Percentiles rank a stretch among this genome's conserved stretches.
These are phyloP conservation scores for Populus davidiana DNA, from an alignment of 345 rosid genomes.

Conservation along the genomic window DNA sequence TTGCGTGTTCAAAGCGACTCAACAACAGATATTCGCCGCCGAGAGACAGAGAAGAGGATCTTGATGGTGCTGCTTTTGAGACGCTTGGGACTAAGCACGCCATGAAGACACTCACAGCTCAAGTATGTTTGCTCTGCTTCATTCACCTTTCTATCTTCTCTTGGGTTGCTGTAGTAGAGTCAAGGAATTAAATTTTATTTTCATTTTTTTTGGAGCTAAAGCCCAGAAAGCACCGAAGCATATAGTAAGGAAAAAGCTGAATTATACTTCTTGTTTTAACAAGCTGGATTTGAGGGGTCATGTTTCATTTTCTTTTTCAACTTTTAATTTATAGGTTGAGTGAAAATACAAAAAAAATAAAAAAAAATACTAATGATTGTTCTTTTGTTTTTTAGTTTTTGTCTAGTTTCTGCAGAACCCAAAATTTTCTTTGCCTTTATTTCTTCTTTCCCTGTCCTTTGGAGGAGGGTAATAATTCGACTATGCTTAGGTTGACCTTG, in stretches of 20 bases:
- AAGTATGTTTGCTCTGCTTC: conserved; percentile 34
- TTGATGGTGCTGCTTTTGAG: conserved; percentile 35
- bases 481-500: too few species aligned
- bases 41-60: conserved; percentile 38
- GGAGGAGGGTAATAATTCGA: not conserved
- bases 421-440: not conserved
- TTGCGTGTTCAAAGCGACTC: conserved; percentile 79
- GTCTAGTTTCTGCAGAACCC: conserved; percentile 2
- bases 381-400: conserved; percentile 9
- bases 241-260: not conserved
- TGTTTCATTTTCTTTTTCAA: not conserved
- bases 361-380: not conserved
- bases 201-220: conserved; percentile 7
- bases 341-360: not conserved
- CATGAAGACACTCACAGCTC: conserved; percentile 68
- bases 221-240: not conserved
- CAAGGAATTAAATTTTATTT: conserved; percentile 12
- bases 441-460: not conserved
- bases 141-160: not conserved
- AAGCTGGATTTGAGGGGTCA: not conserved
- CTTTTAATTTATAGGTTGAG: too few species aligned
- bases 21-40: conserved; percentile 55
- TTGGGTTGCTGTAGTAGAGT: conserved; percentile 27
- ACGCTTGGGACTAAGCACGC: conserved; percentile 81
- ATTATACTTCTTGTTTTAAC: not conserved